Conservation (phyloP, 176 grass and related monocot genomes). For the Olyra latifolia region DNA sequence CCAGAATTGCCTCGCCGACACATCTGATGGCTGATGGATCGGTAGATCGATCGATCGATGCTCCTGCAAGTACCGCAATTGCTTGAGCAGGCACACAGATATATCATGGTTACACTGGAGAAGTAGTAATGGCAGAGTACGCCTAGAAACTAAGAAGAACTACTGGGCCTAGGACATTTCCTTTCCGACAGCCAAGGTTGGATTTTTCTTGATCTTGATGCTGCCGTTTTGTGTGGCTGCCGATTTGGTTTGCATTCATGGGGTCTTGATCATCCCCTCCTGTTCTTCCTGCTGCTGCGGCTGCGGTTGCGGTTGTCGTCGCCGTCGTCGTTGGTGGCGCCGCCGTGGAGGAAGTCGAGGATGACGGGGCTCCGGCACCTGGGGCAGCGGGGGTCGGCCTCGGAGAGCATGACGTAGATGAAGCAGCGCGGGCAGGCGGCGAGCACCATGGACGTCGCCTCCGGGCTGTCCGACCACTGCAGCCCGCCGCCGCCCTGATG, state of each 20-base stretch:
- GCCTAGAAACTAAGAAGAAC: neutral
- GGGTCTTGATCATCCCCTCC: slow-evolving; percentile 34
- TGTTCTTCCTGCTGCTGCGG: slow-evolving; percentile 25
- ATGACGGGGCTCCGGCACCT: slow-evolving; percentile 67
- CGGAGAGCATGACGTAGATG: slow-evolving; percentile 82
- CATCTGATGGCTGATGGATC: neutral
- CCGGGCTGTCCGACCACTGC: slow-evolving; percentile 65
- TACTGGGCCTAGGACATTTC: neutral
- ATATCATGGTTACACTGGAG: slow-evolving; percentile 62
- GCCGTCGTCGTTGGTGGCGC: neutral
- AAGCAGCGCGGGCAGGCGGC: slow-evolving; percentile 70
- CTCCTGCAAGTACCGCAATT: neutral
- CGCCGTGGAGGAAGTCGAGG: slow-evolving; percentile 58
- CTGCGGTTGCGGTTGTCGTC: neutral
- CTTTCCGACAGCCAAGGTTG: neutral
- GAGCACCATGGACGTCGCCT: slow-evolving; percentile 69
- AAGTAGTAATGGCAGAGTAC: neutral
- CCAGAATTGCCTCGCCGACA: neutral
- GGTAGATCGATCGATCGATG: neutral
- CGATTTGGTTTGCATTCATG: neutral
- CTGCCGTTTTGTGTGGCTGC: neutral
- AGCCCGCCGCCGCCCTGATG: slow-evolving; percentile 9
- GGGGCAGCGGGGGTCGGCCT: slow-evolving; percentile 68
- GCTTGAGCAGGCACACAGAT: neutral
- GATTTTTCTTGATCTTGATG: slow-evolving; percentile 14